Percentiles rank a stretch among this genome's conserved stretches.
These are phyloP conservation scores for Moesziomyces parantarcticus DNA, from an alignment of 1,284 basidiomycete genomes.

Conservation along the genomic window DNA sequence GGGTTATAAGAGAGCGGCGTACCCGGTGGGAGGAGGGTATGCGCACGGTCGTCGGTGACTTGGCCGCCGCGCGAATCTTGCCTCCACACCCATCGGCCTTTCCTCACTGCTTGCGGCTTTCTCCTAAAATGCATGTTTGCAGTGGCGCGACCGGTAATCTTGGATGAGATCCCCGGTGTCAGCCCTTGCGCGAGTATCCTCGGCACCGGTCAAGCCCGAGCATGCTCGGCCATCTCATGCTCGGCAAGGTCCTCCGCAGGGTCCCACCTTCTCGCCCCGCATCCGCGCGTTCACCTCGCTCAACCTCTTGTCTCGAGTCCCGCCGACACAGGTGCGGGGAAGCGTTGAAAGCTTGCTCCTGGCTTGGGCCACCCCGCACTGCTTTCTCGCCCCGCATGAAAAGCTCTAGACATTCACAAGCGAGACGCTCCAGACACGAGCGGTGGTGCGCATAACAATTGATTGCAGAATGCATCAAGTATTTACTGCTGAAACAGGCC, in stretches of 20 bases:
- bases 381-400: neutral
- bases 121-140: conserved; percentile 5
- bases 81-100: neutral
- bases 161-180: conserved; percentile 28
- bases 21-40: neutral
- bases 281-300: neutral
- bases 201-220: conserved; percentile 4
- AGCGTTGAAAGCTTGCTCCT: neutral
- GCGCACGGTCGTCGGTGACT: conserved; percentile 5
- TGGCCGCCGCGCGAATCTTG: conserved; percentile 3
- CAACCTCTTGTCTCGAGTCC: neutral
- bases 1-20: neutral
- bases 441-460: neutral
- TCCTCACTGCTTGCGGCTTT: conserved; percentile 20
- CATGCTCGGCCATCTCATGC: neutral
- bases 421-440: neutral
- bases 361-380: neutral
- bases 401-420: neutral
- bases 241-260: neutral
- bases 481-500: conserved; percentile 40
- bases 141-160: conserved; percentile 25
- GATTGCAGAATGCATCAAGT: neutral
- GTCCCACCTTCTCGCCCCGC: conserved; percentile 2
- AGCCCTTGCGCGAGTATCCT: neutral
- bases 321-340: neutral